A percentile compares a stretch with the other conserved stretches of the same genome.
phyloP scores from a whole-genome alignment of 352 stramenopile genomes.

The Phytophthora niederhauseri region DNA sequence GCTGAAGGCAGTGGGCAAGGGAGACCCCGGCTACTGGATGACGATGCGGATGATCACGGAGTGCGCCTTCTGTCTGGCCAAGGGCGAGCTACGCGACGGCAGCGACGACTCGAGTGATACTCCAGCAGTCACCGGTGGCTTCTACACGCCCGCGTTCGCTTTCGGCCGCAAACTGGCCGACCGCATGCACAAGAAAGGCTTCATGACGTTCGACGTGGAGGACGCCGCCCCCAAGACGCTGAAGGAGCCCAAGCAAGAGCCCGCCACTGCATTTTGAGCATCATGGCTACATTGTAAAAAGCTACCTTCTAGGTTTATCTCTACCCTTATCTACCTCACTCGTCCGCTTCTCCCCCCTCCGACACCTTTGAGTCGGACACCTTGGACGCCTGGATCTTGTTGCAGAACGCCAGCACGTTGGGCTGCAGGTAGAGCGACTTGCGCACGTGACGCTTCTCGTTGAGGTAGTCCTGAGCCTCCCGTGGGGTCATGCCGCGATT shows the following conservation, averaged over 20 bases:
- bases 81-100: slow-evolving; percentile 28
- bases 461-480: slow-evolving; percentile 90
- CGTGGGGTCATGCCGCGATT: slow-evolving; percentile 71
- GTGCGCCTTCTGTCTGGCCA: slow-evolving; percentile 45
- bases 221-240: slow-evolving; percentile 2
- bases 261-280: slow-evolving; percentile 15
- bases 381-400: slow-evolving; percentile 45
- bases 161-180: slow-evolving; percentile 42
- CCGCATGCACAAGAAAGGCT: slow-evolving; percentile 42
- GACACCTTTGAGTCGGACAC: slow-evolving; percentile 13
- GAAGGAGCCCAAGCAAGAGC: slow-evolving; percentile 6
- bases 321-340: slow-evolving; percentile 10
- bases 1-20: slow-evolving; percentile 20
- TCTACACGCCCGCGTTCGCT: slow-evolving; percentile 48
- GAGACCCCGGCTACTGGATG: slow-evolving; percentile 49
- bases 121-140: slow-evolving; percentile 35
- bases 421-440: slow-evolving; percentile 90
- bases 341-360: slow-evolving; percentile 6
- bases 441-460: slow-evolving; percentile 89
- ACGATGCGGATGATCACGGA: slow-evolving; percentile 51
- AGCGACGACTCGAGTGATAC: slow-evolving; percentile 19
- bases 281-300: neutral
- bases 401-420: slow-evolving; percentile 83
- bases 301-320: neutral
- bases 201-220: slow-evolving; percentile 44